These are phyloP conservation scores for Colletotrichum kahawae DNA, from an alignment of 2,329 filamentous ascomycete genomes.

Conservation along the genomic window DNA sequence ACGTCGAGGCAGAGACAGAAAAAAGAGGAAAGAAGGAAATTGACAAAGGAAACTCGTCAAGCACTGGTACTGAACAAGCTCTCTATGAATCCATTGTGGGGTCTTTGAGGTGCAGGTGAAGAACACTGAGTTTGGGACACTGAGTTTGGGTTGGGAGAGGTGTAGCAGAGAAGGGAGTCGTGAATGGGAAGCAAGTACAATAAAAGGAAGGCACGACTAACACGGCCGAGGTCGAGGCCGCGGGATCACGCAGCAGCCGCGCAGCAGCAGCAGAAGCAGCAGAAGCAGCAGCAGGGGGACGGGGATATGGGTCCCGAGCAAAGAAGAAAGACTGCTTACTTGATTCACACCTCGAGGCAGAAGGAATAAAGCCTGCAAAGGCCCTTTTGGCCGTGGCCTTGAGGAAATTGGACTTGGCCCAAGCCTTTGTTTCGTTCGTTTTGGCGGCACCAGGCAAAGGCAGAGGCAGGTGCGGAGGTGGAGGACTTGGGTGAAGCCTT, in stretches of 20 bases:
- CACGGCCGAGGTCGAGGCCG: background rate
- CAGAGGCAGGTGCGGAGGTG: background rate
- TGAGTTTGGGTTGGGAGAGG: background rate
- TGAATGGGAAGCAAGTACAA: conserved; percentile 1
- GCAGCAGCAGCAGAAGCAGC: conserved; percentile 1
- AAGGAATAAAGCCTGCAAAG: background rate
- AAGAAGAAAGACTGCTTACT: conserved; percentile 15
- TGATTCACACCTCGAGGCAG: conserved; percentile 14
- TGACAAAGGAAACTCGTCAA: conserved; percentile 25
- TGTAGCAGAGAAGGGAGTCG: background rate
- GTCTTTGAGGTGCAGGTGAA: background rate
- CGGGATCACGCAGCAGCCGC: background rate
- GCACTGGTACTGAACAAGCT: conserved; percentile 13
- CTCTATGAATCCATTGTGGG: conserved; percentile 22
- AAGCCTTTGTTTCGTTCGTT: conserved; percentile 14
- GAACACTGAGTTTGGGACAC: background rate
- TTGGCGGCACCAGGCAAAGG: conserved; percentile 9
- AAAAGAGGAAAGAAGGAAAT: background rate
- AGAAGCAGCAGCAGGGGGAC: background rate
- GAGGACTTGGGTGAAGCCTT: conserved; percentile 8
- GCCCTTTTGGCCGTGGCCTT: conserved; percentile 16
- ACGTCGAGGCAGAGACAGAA: background rate
- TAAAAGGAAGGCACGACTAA: conserved; percentile 20
- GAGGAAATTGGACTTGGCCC: conserved; percentile 10
- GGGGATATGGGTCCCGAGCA: background rate